phyloP scores from a whole-genome alignment of 306 rosid genomes.

The Aeschynomene evenia region DNA sequence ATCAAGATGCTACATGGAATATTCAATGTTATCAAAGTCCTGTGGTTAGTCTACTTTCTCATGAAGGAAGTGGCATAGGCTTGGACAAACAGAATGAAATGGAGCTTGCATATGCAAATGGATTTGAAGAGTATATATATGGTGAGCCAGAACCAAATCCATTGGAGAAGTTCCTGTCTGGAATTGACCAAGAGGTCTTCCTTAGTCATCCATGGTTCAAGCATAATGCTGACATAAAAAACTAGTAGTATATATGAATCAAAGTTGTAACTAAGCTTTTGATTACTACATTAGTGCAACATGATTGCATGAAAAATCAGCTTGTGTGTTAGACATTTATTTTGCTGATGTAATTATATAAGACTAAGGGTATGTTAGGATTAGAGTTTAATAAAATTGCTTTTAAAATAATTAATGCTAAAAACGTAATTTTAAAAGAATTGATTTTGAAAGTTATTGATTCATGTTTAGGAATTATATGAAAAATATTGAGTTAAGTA shows the following conservation, averaged over 20 bases:
- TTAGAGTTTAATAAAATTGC: no score
- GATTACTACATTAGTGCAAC: conserved; percentile 28
- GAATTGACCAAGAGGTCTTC: conserved; percentile 54
- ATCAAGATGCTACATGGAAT: conserved; percentile 37
- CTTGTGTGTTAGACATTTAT: conserved; percentile 19
- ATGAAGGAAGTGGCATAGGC: conserved; percentile 24
- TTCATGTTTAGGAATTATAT: no score
- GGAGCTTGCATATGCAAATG: conserved; percentile 41
- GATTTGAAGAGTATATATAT: conserved; percentile 39
- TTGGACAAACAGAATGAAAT: conserved; percentile 34
- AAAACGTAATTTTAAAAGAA: no score
- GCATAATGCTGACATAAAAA: conserved; percentile 33
- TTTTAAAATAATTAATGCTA: no score
- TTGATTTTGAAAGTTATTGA: no score
- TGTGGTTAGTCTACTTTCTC: conserved; percentile 34
- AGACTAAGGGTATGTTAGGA: no score
- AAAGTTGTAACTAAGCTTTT: conserved; percentile 5
- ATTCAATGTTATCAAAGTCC: conserved; percentile 44
- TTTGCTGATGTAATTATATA: background rate
- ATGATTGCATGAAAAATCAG: conserved; percentile 36
- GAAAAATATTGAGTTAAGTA: no score
- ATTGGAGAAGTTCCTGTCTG: conserved; percentile 49
- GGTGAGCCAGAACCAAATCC: conserved; percentile 39
- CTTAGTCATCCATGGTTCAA: conserved; percentile 51
- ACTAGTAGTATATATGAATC: background rate